A percentile compares a stretch with the other conserved stretches of the same genome.
These are phyloP conservation scores for Teunomyces barrocoloradensis DNA, from an alignment of 805 yeast species.

Conservation along the genomic window DNA sequence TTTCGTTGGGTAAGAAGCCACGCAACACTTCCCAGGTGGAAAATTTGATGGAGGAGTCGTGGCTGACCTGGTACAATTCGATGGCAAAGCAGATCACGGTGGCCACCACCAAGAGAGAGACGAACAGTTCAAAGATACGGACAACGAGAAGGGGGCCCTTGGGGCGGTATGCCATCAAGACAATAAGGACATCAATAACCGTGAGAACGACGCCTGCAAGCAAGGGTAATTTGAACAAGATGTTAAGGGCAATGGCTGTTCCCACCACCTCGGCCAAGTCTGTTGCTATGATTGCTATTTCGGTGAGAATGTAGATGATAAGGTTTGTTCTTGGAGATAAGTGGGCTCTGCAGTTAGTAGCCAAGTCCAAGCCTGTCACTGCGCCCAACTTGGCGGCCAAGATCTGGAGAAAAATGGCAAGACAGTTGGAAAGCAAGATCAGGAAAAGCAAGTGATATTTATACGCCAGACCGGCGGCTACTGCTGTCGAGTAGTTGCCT, in stretches of 20 bases:
- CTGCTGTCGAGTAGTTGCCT: slow-evolving; percentile 94
- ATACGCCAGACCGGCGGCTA: slow-evolving; percentile 88
- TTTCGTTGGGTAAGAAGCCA: slow-evolving; percentile 63
- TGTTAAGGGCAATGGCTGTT: slow-evolving; percentile 91
- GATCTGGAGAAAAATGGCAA: slow-evolving; percentile 85
- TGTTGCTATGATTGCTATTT: slow-evolving; percentile 88
- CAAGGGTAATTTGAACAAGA: slow-evolving; percentile 75
- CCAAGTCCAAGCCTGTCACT: slow-evolving; percentile 90
- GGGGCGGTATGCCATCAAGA: slow-evolving; percentile 84
- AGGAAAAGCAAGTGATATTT: slow-evolving; percentile 77
- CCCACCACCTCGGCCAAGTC: slow-evolving; percentile 98
- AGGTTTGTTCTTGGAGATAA: slow-evolving; percentile 61
- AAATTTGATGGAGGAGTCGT: slow-evolving; percentile 45
- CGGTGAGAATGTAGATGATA: slow-evolving; percentile 72
- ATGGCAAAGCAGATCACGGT: slow-evolving; percentile 85
- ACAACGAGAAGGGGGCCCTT: slow-evolving; percentile 75
- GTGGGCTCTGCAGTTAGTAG: slow-evolving; percentile 79
- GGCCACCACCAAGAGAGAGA: slow-evolving; percentile 69
- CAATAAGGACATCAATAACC: slow-evolving; percentile 79
- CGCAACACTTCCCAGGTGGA: slow-evolving; percentile 48
- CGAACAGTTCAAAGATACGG: slow-evolving; percentile 78
- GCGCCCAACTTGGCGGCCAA: slow-evolving; percentile 87
- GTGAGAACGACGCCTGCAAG: slow-evolving; percentile 83
- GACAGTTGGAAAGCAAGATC: slow-evolving; percentile 71
- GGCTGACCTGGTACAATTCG: slow-evolving; percentile 69